Conservation (phyloP, 1,284 basidiomycete genomes). For the Leccinum subrobustum region DNA sequence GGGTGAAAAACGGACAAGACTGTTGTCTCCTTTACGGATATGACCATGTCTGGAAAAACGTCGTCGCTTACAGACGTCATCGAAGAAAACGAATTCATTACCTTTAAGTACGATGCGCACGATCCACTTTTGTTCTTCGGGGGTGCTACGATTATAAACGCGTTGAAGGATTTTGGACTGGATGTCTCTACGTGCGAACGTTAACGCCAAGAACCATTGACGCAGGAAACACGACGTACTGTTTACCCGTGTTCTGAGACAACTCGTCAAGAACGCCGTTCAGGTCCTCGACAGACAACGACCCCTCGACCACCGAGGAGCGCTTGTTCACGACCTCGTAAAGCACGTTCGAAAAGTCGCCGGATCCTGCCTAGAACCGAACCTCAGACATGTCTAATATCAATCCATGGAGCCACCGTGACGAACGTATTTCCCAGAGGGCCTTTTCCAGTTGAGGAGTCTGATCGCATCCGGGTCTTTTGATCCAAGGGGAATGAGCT, state of each 20-base stretch:
- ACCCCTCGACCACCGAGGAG: slow-evolving; percentile 78
- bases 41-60: slow-evolving; percentile 61
- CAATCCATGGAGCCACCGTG: neutral
- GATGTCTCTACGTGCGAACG: slow-evolving; percentile 50
- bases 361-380: slow-evolving; percentile 55
- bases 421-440: slow-evolving; percentile 64
- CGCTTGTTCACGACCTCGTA: slow-evolving; percentile 83
- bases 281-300: slow-evolving; percentile 75
- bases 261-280: slow-evolving; percentile 80
- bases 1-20: slow-evolving; percentile 88
- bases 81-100: slow-evolving; percentile 26
- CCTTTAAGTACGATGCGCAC: slow-evolving; percentile 93
- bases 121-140: slow-evolving; percentile 90
- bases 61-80: neutral
- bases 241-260: slow-evolving; percentile 64
- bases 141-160: slow-evolving; percentile 75
- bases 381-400: neutral
- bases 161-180: slow-evolving; percentile 75
- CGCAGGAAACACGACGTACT: slow-evolving; percentile 39
- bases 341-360: slow-evolving; percentile 84
- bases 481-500: slow-evolving; percentile 77
- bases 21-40: slow-evolving; percentile 84
- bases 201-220: neutral
- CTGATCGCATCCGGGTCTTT: slow-evolving; percentile 78
- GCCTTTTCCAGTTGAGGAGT: slow-evolving; percentile 89